phyloP scores from a whole-genome alignment of 1,139 yeast genomes.

The Geotrichum fermentans region DNA sequence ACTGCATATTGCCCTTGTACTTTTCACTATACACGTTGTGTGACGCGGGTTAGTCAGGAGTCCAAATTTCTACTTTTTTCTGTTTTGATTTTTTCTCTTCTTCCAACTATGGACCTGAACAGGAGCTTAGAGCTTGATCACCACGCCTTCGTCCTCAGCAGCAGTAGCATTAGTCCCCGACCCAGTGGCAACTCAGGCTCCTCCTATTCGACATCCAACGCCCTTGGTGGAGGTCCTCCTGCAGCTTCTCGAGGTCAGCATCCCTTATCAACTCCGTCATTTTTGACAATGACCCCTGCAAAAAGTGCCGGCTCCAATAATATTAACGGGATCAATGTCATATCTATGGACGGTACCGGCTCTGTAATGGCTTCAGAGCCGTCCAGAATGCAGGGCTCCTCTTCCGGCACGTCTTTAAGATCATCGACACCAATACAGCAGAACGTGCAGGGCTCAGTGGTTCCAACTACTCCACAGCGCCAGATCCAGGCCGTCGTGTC shows the following conservation, averaged over 20 bases:
- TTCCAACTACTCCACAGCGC: slow-evolving; percentile 8
- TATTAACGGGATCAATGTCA: not conserved
- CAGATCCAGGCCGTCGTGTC: slow-evolving; percentile 4
- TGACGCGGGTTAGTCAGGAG: slow-evolving; percentile 8
- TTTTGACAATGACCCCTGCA: slow-evolving; percentile 2
- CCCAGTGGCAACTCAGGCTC: too few relatives aligned
- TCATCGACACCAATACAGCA: slow-evolving; percentile 6
- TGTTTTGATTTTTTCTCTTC: not conserved
- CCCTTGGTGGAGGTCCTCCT: too few relatives aligned
- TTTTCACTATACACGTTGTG: too few relatives aligned
- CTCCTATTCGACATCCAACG: too few relatives aligned
- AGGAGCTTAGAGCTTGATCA: not conserved
- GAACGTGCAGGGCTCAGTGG: not conserved
- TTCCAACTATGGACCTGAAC: not conserved
- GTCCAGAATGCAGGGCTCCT: too few relatives aligned
- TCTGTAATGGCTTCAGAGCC: too few relatives aligned
- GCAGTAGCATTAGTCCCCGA: not conserved
- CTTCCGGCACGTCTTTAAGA: too few relatives aligned
- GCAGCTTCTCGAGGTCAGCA: not conserved
- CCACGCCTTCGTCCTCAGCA: too few relatives aligned
- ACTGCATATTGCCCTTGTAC: too few relatives aligned
- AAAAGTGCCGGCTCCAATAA: slow-evolving; percentile 1
- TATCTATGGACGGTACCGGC: not conserved
- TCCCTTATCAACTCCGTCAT: not conserved
- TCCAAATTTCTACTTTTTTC: not conserved